Conservation (phyloP, 768 basidiomycete genomes). For the Pisolithus marmoratus region DNA sequence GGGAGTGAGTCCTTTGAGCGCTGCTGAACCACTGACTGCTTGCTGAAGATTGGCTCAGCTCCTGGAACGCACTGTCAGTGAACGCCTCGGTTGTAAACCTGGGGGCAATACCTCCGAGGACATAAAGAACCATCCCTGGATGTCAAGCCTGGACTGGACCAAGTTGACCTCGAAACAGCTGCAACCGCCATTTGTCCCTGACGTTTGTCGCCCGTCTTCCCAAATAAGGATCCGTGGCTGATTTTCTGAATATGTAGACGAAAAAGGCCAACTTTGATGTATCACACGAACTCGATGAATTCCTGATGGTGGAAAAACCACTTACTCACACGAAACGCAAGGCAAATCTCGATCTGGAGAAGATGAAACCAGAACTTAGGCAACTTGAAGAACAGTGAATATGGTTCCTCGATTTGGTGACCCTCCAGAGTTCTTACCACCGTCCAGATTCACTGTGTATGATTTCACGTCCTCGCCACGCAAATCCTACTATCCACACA, state of each 20-base stretch:
- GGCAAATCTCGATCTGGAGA: slow-evolving; percentile 75
- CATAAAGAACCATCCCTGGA: slow-evolving; percentile 82
- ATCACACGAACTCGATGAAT: slow-evolving; percentile 94
- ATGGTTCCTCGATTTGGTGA: not conserved
- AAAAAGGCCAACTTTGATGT: slow-evolving; percentile 99
- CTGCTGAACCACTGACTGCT: slow-evolving; percentile 1
- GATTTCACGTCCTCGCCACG: slow-evolving; percentile 72
- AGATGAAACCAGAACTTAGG: slow-evolving; percentile 86
- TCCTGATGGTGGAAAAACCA: slow-evolving; percentile 97
- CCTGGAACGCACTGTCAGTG: slow-evolving; percentile 73
- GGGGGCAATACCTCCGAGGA: slow-evolving; percentile 69
- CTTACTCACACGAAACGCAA: slow-evolving; percentile 92
- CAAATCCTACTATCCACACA: slow-evolving; percentile 84
- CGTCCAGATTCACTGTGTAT: slow-evolving; percentile 79
- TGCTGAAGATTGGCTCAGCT: slow-evolving; percentile 44
- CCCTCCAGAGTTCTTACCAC: slow-evolving; percentile 7
- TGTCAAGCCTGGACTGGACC: slow-evolving; percentile 76
- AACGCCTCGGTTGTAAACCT: slow-evolving; percentile 75
- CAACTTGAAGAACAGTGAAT: slow-evolving; percentile 90
- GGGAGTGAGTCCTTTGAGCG: slow-evolving; percentile 44
- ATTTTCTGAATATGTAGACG: slow-evolving; percentile 45
- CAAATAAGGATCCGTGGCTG: not conserved
- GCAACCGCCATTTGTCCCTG: slow-evolving; percentile 85
- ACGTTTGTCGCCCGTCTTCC: slow-evolving; percentile 51
- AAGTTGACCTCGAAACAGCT: slow-evolving; percentile 61